Percentiles rank a stretch among this genome's conserved stretches.
phyloP scores from a whole-genome alignment of 352 stramenopile species.

The Hyaloperonospora arabidopsidis region DNA sequence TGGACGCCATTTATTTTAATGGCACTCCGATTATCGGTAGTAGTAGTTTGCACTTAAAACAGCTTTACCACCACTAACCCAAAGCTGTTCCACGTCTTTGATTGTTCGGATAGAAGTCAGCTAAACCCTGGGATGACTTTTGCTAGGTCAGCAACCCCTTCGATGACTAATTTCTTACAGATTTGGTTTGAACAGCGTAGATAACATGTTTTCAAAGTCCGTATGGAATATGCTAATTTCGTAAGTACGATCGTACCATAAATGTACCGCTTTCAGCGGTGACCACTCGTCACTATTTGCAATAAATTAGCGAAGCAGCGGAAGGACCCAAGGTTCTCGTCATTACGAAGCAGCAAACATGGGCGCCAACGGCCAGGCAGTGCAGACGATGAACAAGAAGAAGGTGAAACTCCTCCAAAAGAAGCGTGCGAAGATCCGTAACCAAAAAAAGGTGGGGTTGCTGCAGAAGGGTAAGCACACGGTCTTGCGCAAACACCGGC shows the following conservation, averaged over 20 bases:
- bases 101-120: too few species aligned
- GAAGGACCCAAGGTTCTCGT: neutral
- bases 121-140: too few species aligned
- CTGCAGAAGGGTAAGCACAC: slow-evolving; percentile 48
- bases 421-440: slow-evolving; percentile 65
- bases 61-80: too few species aligned
- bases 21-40: too few species aligned
- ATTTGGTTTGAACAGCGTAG: too few species aligned
- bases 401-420: slow-evolving; percentile 83
- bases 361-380: slow-evolving; percentile 52
- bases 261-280: slow-evolving; percentile 28
- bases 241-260: slow-evolving; percentile 30
- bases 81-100: too few species aligned
- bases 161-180: too few species aligned
- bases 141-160: too few species aligned
- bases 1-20: too few species aligned
- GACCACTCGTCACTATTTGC: slow-evolving; percentile 23
- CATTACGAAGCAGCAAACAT: slow-evolving; percentile 14
- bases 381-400: slow-evolving; percentile 79
- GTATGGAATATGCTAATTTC: too few species aligned
- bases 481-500: slow-evolving; percentile 52
- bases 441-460: slow-evolving; percentile 73
- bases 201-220: too few species aligned
- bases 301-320: neutral
- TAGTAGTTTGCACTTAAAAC: too few species aligned